These are phyloP conservation scores for Leucaena leucocephala DNA, from an alignment of 306 rosid genomes.

Conservation along the genomic window DNA sequence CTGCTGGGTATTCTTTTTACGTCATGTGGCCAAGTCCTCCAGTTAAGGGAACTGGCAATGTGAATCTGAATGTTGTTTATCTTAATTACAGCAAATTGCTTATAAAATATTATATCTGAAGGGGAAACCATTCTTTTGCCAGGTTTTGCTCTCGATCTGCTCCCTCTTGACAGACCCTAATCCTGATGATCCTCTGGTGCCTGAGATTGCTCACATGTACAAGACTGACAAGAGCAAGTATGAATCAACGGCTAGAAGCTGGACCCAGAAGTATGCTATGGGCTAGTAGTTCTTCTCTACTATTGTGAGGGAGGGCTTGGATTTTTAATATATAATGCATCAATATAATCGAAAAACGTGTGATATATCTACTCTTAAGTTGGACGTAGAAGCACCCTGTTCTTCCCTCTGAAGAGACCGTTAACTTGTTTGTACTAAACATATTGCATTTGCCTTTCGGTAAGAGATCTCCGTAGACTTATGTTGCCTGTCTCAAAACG, in stretches of 20 bases:
- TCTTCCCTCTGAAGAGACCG: slow-evolving; percentile 39
- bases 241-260: slow-evolving; percentile 80
- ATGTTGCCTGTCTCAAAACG: neutral
- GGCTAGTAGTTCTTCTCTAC: slow-evolving; percentile 44
- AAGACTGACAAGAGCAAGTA: slow-evolving; percentile 76
- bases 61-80: slow-evolving; percentile 3
- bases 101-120: neutral
- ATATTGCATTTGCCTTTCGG: slow-evolving; percentile 19
- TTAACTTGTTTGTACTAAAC: slow-evolving; percentile 37
- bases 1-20: neutral
- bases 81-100: neutral
- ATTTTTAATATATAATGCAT: neutral
- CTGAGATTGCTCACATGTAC: slow-evolving; percentile 82
- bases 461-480: neutral
- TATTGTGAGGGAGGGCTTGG: slow-evolving; percentile 28
- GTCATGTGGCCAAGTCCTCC: neutral
- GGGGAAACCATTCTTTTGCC: slow-evolving; percentile 20
- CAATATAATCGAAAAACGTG: neutral
- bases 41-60: neutral
- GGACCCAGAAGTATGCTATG: slow-evolving; percentile 85
- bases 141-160: slow-evolving; percentile 75
- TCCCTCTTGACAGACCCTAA: slow-evolving; percentile 76
- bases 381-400: slow-evolving; percentile 29
- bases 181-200: slow-evolving; percentile 78
- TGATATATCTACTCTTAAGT: slow-evolving; percentile 33